These are phyloP conservation scores for Calonectria naviculata DNA, from an alignment of 2,329 filamentous ascomycete species.

Conservation along the genomic window DNA sequence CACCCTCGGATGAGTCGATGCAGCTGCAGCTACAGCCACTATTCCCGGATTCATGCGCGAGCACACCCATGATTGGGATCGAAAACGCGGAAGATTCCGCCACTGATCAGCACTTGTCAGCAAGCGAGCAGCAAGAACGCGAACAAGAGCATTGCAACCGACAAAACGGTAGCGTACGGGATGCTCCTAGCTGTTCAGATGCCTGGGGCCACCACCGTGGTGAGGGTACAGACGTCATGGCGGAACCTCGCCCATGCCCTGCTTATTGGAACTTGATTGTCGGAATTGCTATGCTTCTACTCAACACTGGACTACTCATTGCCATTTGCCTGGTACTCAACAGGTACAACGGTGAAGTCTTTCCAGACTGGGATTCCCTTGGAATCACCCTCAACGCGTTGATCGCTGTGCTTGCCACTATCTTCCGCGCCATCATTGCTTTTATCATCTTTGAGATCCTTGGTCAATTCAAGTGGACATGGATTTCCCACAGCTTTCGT, in stretches of 20 bases:
- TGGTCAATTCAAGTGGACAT: slow-evolving; percentile 21
- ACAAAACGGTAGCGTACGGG: no score
- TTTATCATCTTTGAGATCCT: slow-evolving; percentile 9
- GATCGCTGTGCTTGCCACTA: slow-evolving; percentile 7
- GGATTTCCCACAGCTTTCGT: slow-evolving; percentile 8
- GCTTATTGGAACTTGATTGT: neutral
- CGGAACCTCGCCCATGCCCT: neutral
- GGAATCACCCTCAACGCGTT: slow-evolving; percentile 17
- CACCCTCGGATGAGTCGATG: neutral
- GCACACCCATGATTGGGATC: neutral
- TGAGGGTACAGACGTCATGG: neutral
- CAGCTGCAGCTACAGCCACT: neutral
- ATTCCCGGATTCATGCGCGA: neutral
- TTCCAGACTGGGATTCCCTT: neutral
- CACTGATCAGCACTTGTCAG: neutral
- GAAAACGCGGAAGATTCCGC: neutral
- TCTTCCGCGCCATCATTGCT: slow-evolving; percentile 10
- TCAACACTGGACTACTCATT: neutral
- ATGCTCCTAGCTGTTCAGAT: no score
- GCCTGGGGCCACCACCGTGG: no score
- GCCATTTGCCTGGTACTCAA: slow-evolving; percentile 10
- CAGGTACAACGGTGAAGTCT: neutral
- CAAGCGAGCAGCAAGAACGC: neutral
- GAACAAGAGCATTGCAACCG: no score
- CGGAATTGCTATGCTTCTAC: neutral